Conservation (phyloP, 108 stramenopile species). For the Nannochloropsis gaditana region DNA sequence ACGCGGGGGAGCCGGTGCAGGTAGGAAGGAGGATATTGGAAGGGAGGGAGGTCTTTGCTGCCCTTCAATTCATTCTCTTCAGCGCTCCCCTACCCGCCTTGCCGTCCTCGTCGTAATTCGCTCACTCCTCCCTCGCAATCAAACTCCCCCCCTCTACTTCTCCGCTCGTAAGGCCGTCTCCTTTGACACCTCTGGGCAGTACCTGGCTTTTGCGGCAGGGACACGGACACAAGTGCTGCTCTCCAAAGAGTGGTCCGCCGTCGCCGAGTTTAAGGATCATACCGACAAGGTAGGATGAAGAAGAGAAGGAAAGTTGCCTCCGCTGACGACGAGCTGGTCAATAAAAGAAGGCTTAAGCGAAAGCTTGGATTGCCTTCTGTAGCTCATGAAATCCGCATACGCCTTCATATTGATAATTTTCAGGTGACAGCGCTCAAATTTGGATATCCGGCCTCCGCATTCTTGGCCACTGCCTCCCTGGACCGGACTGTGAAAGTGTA, state of each 20-base stretch:
- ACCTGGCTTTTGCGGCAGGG: neutral
- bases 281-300: neutral
- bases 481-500: neutral
- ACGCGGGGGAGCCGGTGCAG: slow-evolving; percentile 1
- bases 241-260: neutral
- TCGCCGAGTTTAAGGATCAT: neutral
- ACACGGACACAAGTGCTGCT: neutral
- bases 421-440: neutral
- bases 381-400: too few relatives aligned
- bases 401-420: neutral
- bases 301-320: neutral
- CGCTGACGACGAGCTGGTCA: too few relatives aligned
- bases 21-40: neutral
- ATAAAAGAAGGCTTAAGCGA: too few relatives aligned
- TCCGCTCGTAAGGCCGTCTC: neutral
- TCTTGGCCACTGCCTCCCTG: slow-evolving; percentile 8
- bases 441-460: neutral
- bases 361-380: too few relatives aligned
- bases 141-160: neutral
- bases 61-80: neutral
- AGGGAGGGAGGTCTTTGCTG: neutral
- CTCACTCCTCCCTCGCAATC: too few relatives aligned
- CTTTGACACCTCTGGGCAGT: neutral
- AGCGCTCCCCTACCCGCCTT: neutral
- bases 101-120: too few relatives aligned